Base-by-base conservation (phyloP, 495 filamentous ascomycete genomes). In the Xylaria intraflava region DNA sequence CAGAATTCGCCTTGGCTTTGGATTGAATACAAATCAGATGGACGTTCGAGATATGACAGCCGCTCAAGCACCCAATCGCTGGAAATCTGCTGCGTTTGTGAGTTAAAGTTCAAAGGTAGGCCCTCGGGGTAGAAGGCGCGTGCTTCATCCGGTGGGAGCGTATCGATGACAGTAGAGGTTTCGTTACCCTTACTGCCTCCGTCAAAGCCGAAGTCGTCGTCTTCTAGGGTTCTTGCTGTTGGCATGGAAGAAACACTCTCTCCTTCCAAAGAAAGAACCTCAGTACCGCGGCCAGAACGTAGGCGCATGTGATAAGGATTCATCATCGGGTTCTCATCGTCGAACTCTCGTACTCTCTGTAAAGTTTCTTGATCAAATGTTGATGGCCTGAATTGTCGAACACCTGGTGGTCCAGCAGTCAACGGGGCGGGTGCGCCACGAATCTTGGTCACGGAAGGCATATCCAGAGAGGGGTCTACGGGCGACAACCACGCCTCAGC, bases 321-420 rank as follows among this genome's bases (percentile, higher is more conserved):
- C 35, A 31, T 26, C 49, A 44, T 53, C 26, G 52, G 38, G 22
- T 19, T 31, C 20, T 35, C 29, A 11, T 55, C 62, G 30, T 62
- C 64, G 17, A 65, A 52, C 2, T 62, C 60, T 6, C 51, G 57
- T 12, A 67, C 40, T 38, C 63, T 62, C 17, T 58, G 57, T 11
- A 51, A 9, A 29, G 54, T 39, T 9, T 60, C 40, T 10, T 42
- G 30, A 3, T 74, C 62, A n/a, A 70, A 60, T 0, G 58, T 46
- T 14, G 62, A 58, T 2, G 70, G 58, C 24, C 58, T 62, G 46
- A 65, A 65, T 16, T 70, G 67, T 31, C 75, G 72, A 24, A 69
- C 65, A 17, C 75, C 75, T 0, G 75, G 75, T 7, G 75, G 75
- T 6, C 75, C 75, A 9, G 75, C 75, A 6, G 66, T 75, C 36